Conservation (phyloP, 257 asterid genomes). For the Solanum corneliomulleri region DNA sequence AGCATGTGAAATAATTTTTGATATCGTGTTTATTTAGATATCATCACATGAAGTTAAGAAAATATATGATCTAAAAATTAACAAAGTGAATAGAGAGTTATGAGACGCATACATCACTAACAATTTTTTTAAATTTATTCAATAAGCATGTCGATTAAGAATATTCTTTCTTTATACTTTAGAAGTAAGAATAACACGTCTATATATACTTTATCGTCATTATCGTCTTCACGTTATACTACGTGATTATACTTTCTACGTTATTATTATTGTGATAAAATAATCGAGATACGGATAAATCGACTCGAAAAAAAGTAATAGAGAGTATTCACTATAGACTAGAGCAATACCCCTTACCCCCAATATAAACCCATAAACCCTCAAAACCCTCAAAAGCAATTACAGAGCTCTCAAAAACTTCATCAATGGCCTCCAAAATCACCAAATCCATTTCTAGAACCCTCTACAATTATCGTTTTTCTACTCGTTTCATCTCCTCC, state of each 20-base stretch:
- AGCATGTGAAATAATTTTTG: neutral
- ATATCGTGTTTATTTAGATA: neutral
- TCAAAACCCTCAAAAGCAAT: neutral
- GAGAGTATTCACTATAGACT: neutral
- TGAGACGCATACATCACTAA: no score
- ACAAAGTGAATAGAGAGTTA: no score
- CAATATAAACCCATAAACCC: neutral
- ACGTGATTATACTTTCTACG: rapidly evolving
- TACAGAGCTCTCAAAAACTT: neutral
- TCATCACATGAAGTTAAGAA: no score
- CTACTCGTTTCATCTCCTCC: neutral
- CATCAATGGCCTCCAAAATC: neutral
- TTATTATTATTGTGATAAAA: no score
- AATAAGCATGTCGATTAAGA: no score
- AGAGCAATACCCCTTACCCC: neutral
- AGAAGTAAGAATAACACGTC: no score
- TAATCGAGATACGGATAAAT: neutral
- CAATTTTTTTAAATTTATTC: no score
- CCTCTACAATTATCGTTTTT: neutral
- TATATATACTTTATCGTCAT: no score
- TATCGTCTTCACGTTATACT: no score
- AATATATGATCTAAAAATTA: no score
- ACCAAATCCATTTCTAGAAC: neutral
- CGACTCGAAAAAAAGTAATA: neutral
- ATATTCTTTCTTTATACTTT: no score